phyloP scores from a whole-genome alignment of 1,284 basidiomycete genomes.

The Trametes sp. region DNA sequence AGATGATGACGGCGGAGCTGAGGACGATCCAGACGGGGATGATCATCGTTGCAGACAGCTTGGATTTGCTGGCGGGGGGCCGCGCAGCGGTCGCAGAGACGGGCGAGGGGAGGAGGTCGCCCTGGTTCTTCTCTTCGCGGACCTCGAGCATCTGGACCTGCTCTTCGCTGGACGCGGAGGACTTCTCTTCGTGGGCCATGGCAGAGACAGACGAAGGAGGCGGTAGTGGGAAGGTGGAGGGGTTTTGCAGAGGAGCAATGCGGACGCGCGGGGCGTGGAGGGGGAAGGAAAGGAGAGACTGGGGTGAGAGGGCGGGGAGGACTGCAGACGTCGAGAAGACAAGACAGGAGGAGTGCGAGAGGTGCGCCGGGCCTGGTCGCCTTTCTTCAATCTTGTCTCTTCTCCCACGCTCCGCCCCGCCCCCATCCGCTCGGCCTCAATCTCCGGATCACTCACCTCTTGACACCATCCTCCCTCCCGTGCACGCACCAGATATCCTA shows the following conservation, averaged over 20 bases:
- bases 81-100: constrained; percentile 53
- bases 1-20: constrained; percentile 92
- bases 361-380: not conserved
- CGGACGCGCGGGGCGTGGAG: constrained; percentile 7
- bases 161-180: constrained; percentile 30
- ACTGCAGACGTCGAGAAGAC: constrained; percentile 12
- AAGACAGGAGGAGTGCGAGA: constrained; percentile 9
- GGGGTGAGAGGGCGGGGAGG: constrained; percentile 29
- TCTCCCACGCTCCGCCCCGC: constrained; percentile 19
- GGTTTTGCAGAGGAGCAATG: constrained; percentile 1
- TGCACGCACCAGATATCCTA: not conserved
- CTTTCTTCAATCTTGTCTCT: constrained; percentile 5
- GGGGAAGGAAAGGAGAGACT: constrained; percentile 33
- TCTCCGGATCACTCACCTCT: constrained; percentile 3
- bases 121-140: constrained; percentile 36
- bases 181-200: constrained; percentile 34
- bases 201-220: constrained; percentile 3
- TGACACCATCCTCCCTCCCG: not conserved
- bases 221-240: not conserved
- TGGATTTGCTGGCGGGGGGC: constrained; percentile 46
- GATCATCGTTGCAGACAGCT: constrained; percentile 69
- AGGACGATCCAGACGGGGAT: constrained; percentile 93
- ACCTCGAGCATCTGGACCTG: constrained; percentile 41
- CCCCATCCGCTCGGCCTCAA: not conserved
- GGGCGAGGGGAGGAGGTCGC: constrained; percentile 57